Conservation (phyloP, 2,329 filamentous ascomycete species). For the Fusarium denticulatum region DNA sequence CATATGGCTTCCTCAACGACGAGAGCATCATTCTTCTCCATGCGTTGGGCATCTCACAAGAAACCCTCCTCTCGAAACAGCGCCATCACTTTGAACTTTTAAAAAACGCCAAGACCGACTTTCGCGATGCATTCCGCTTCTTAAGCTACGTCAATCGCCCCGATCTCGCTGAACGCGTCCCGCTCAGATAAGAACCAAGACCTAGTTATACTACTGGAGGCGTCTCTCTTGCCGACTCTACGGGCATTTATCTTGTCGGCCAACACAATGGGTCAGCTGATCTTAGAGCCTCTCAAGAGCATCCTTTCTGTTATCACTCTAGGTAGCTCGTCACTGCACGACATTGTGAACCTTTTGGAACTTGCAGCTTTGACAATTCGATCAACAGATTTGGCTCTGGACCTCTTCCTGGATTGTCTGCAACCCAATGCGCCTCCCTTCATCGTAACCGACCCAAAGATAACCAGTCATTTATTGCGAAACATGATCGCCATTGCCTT, state of each 20-base stretch:
- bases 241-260: conserved; percentile 1
- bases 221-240: not conserved
- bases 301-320: conserved; percentile 10
- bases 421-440: conserved; percentile 46
- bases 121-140: not conserved
- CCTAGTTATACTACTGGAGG: not conserved
- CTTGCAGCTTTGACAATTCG: conserved; percentile 17
- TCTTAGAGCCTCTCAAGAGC: conserved; percentile 7
- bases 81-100: not conserved
- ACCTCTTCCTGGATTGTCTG: conserved; percentile 37
- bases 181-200: not conserved
- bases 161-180: not conserved
- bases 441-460: conserved; percentile 31
- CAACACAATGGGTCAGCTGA: conserved; percentile 5
- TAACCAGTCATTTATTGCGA: conserved; percentile 45
- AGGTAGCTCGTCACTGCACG: not conserved
- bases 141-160: not conserved
- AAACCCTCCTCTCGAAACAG: not conserved
- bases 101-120: not conserved
- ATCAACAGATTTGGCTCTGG: conserved; percentile 17
- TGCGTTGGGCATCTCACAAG: fast-evolving
- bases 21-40: not conserved
- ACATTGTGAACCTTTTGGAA: conserved; percentile 12
- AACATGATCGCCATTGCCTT: conserved; percentile 51
- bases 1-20: not conserved